phyloP scores from a whole-genome alignment of 139 green algal species.

The Chlamydomonas sphaeroides region DNA sequence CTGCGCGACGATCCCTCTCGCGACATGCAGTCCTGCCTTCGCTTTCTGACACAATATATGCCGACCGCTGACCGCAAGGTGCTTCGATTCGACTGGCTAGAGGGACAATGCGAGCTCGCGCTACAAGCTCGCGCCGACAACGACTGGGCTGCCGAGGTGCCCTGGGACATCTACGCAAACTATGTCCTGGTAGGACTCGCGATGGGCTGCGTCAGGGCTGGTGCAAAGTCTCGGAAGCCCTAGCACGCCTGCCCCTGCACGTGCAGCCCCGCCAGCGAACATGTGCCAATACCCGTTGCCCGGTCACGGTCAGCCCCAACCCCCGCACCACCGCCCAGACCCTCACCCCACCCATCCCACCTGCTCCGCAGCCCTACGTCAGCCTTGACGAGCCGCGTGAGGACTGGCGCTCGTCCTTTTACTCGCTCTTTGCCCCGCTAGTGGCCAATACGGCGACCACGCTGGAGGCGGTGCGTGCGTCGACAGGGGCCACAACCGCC shows the following conservation, averaged over 20 bases:
- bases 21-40: not conserved
- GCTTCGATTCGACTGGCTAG: not conserved
- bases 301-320: not conserved
- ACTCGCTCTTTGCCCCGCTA: slow-evolving; percentile 30
- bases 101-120: slow-evolving; percentile 3
- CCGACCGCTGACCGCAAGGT: not conserved
- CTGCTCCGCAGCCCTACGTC: slow-evolving; percentile 46
- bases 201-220: not conserved
- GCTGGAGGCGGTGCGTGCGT: slow-evolving; percentile 52
- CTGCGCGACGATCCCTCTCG: not conserved
- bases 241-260: not conserved
- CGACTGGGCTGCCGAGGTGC: slow-evolving; percentile 47
- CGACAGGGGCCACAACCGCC: slow-evolving; percentile 48
- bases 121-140: slow-evolving; percentile 37
- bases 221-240: not conserved
- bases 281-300: not conserved
- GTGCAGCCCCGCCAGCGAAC: not conserved
- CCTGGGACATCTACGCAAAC: slow-evolving; percentile 54
- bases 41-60: slow-evolving; percentile 3
- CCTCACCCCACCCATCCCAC: not conserved
- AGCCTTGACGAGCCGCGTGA: slow-evolving; percentile 61
- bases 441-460: slow-evolving; percentile 28
- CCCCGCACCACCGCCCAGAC: not conserved
- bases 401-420: slow-evolving; percentile 55
- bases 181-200: slow-evolving; percentile 39